Percentiles rank a stretch among this genome's conserved stretches.
These are phyloP conservation scores for Clavispora phyllophila DNA, from an alignment of 805 yeast genomes.

Conservation along the genomic window DNA sequence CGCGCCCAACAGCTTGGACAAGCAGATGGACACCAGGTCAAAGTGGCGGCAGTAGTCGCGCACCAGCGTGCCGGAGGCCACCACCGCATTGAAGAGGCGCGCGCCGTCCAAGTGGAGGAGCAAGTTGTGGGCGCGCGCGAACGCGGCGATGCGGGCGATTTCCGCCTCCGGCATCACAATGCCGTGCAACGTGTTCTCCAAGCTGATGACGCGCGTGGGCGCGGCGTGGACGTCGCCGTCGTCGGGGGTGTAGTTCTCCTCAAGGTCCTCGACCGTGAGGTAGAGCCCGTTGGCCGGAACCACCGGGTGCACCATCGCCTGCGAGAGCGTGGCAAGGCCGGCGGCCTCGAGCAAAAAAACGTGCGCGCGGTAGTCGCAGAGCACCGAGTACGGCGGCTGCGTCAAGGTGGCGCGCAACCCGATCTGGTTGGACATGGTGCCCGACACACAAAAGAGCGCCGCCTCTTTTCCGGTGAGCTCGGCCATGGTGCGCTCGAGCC, in stretches of 20 bases:
- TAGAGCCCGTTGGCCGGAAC: constrained; percentile 70
- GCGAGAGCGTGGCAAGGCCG: constrained; percentile 83
- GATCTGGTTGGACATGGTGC: constrained; percentile 87
- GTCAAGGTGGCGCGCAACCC: constrained; percentile 68
- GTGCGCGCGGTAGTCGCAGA: constrained; percentile 85
- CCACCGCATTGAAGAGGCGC: constrained; percentile 88
- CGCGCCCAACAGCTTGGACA: constrained; percentile 88
- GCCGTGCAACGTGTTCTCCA: constrained; percentile 89
- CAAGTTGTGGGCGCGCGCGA: constrained; percentile 57
- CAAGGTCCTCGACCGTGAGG: constrained; percentile 75
- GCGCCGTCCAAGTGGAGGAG: constrained; percentile 90
- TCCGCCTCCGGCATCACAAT: constrained; percentile 76
- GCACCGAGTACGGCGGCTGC: constrained; percentile 81
- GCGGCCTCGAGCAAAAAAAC: constrained; percentile 84
- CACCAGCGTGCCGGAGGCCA: constrained; percentile 63
- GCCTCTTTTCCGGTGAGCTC: constrained; percentile 72
- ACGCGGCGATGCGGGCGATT: constrained; percentile 60
- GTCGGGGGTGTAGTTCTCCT: constrained; percentile 55
- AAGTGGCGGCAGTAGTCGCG: constrained; percentile 68
- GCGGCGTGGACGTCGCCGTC: constrained; percentile 85
- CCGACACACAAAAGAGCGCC: constrained; percentile 80
- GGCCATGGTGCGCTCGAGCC: constrained; percentile 61
- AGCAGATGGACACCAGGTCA: constrained; percentile 85
- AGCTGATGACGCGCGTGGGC: constrained; percentile 77
- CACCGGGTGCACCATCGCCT: constrained; percentile 87